phyloP scores from a whole-genome alignment of 495 filamentous ascomycete genomes.

The Podospora comata region DNA sequence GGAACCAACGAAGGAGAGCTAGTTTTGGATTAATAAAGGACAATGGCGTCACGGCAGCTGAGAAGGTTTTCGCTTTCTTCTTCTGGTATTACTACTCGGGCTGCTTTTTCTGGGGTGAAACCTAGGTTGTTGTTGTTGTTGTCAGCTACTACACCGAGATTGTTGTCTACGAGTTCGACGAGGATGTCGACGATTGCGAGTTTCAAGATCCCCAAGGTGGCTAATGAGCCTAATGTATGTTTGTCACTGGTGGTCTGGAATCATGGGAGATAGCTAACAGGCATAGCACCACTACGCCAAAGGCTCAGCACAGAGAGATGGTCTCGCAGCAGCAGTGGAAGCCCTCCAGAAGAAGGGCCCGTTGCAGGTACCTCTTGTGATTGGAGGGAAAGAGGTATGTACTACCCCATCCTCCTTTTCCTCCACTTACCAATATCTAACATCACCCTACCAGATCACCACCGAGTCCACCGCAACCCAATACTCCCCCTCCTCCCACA shows the following conservation, averaged over 20 bases:
- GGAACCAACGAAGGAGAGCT: conserved; percentile 2
- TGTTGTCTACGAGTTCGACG: not conserved
- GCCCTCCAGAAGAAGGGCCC: conserved; percentile 56
- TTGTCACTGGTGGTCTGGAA: not conserved
- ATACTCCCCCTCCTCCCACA: conserved; percentile 71
- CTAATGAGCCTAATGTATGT: conserved; percentile 92
- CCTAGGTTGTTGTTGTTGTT: conserved; percentile 16
- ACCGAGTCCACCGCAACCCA: conserved; percentile 56
- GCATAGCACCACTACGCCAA: conserved; percentile 80
- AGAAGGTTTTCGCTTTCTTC: conserved; percentile 22
- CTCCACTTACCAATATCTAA: not conserved
- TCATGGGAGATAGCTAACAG: conserved; percentile 23
- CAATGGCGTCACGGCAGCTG: conserved; percentile 27
- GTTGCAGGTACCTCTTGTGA: conserved; percentile 70
- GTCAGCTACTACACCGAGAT: not conserved
- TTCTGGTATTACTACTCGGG: conserved; percentile 18
- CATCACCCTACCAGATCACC: conserved; percentile 40
- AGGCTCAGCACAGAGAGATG: conserved; percentile 71
- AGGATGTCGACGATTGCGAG: conserved; percentile 54
- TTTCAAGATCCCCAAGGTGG: conserved; percentile 82
- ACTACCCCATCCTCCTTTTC: not conserved
- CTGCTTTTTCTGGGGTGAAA: conserved; percentile 18
- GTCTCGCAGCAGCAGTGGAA: conserved; percentile 66
- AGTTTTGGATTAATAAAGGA: not conserved
- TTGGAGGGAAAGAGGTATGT: conserved; percentile 72